These are phyloP conservation scores for Graphiopsis chlorocephala DNA, from an alignment of 2,329 filamentous ascomycete species.

Conservation along the genomic window DNA sequence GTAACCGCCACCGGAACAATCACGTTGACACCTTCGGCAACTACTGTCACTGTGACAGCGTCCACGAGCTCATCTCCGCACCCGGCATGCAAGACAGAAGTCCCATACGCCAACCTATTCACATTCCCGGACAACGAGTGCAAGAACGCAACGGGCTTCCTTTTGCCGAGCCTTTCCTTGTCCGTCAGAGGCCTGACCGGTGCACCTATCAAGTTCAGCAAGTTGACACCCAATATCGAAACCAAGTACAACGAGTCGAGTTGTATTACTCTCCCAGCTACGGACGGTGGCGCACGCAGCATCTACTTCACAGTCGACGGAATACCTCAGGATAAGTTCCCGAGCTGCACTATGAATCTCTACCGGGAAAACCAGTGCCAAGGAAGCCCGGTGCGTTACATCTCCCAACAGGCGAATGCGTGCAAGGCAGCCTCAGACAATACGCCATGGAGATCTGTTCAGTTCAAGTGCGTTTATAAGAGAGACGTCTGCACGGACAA, in stretches of 20 bases:
- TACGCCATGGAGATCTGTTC: not conserved
- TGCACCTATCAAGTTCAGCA: not conserved
- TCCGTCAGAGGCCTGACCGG: not conserved
- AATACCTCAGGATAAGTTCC: not conserved
- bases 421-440: not conserved
- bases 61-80: not conserved
- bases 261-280: not conserved
- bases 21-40: not conserved
- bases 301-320: not conserved
- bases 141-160: not conserved
- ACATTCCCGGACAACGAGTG: not conserved
- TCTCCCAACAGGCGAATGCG: not conserved
- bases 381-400: not conserved
- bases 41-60: not conserved
- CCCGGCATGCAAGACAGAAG: not conserved
- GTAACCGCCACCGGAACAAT: not conserved
- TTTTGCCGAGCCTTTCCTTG: not conserved
- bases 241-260: not conserved
- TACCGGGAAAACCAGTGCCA: not conserved
- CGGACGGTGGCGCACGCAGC: not conserved
- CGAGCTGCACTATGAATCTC: not conserved
- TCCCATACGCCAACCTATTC: not conserved
- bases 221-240: not conserved
- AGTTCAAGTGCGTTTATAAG: not conserved
- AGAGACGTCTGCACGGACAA: not conserved